Evolutionary conservation across 1,284 basidiomycete genomes (phyloP).

Genomic region (Hymenochaete sp.): DNA sequence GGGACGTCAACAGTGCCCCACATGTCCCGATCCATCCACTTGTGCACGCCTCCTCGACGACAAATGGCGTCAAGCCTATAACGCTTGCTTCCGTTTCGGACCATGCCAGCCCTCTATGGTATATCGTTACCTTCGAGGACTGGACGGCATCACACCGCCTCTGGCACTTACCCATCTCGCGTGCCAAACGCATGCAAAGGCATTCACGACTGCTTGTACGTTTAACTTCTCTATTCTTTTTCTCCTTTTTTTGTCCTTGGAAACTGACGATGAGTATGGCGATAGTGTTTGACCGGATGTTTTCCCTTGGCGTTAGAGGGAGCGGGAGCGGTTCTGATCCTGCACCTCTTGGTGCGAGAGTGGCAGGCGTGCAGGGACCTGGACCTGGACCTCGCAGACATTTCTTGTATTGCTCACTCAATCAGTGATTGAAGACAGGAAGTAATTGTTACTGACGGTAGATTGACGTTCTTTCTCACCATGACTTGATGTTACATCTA

Average conservation of each 20-base stretch:
- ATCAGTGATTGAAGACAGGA: constrained; percentile 22
- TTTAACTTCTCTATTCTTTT: constrained; percentile 15
- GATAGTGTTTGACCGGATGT: constrained; percentile 87
- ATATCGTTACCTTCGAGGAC: constrained; percentile 73
- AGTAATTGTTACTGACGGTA: neutral
- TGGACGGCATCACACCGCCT: constrained; percentile 77
- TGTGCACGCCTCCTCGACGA: constrained; percentile 90
- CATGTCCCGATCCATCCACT: constrained; percentile 71
- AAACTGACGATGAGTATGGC: constrained; percentile 4
- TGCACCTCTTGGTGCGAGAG: constrained; percentile 47
- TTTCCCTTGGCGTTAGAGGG: constrained; percentile 69
- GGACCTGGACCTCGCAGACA: constrained; percentile 64
- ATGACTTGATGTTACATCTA: too few species aligned
- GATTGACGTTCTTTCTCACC: neutral
- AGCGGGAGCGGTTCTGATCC: constrained; percentile 47
- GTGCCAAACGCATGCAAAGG: constrained; percentile 83
- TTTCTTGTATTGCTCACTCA: constrained; percentile 71
- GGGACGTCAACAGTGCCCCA: constrained; percentile 48
- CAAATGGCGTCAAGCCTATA: constrained; percentile 86
- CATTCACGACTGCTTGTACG: constrained; percentile 75
- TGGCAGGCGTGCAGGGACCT: constrained; percentile 53
- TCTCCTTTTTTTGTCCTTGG: constrained; percentile 2
- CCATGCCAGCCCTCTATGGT: constrained; percentile 86
- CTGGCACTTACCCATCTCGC: constrained; percentile 70
- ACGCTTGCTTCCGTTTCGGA: constrained; percentile 81